Evolutionary conservation across 108 stramenopile genomes (phyloP).

Genomic region (Skeletonema menzelii): DNA sequence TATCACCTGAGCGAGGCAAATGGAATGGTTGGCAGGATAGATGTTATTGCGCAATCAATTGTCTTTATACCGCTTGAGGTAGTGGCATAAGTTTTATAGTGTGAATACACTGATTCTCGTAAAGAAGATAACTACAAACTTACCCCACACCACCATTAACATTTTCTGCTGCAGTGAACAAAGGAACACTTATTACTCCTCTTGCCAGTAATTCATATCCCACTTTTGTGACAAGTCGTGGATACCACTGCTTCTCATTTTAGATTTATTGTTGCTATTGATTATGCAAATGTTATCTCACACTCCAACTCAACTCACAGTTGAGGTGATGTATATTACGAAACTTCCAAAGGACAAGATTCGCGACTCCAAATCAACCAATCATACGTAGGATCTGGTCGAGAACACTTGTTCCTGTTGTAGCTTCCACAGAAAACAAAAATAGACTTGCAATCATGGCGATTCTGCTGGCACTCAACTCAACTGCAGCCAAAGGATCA

Average conservation of each 20-base stretch:
- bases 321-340: too few relatives aligned
- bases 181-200: too few relatives aligned
- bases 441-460: background rate
- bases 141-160: too few relatives aligned
- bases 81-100: background rate
- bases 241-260: too few relatives aligned
- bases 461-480: background rate
- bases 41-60: background rate
- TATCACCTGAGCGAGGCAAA: background rate
- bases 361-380: background rate
- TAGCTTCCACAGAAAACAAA: background rate
- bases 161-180: too few relatives aligned
- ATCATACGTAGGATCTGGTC: background rate
- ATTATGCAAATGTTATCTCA: too few relatives aligned
- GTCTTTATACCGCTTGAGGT: background rate
- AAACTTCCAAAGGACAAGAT: background rate
- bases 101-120: too few relatives aligned
- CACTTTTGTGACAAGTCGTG: too few relatives aligned
- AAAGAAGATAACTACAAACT: too few relatives aligned
- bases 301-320: too few relatives aligned
- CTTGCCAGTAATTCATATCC: too few relatives aligned
- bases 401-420: background rate
- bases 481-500: background rate
- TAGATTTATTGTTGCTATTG: too few relatives aligned
- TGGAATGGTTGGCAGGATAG: background rate